Evolutionary conservation across 2,329 filamentous ascomycete genomes (phyloP), one percentile per base, ranked within the genome.

Genomic region (Alternaria sp.): DNA sequence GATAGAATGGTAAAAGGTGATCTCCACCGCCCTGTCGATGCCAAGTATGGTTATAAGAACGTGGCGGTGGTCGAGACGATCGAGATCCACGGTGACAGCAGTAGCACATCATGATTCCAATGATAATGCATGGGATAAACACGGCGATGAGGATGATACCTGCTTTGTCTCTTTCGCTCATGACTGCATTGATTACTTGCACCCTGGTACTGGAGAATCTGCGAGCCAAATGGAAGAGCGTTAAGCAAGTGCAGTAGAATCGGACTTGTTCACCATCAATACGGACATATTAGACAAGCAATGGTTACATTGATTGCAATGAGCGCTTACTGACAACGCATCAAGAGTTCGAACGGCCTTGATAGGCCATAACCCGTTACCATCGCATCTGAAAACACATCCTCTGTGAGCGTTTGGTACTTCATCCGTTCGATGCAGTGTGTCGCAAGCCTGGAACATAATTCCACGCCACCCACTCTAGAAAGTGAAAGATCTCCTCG

Each of bases 111-210:
- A 30, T 14, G 0, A 30, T 20, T 18, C 23, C 47, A 4, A 50
- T 50, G 15, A 50, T 5, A 18, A 50, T 15, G 11, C 23, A 30
- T 10, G 23, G 14, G 15, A 50, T 28, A 6, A 50, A 28, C 6
- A 28, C 47, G 21, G 47, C 47, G 4, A 50, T 30, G 26, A 54
- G 37, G 28, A 54, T 20, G 6, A 54, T 21, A 41, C 50, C 50
- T 23, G 20, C 33, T 33, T 14, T 54, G 50, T 54, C 50, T 54
- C 50, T 54, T 41, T 54, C 30, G 50, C 9, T 21, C 50, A 41
- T 54, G 50, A 7, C 28, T 2, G n/a, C 1, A 28, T 15, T 1
- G 47, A 28, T 2, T 14, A 46, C 20, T 23, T 14, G 20, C 4
- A 46, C 44, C 20, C 44, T 45, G 43, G 2, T 0, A 9, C 5